Percentiles rank a stretch among this genome's conserved stretches.
Conservation (phyloP, 2,329 filamentous ascomycete species). For the Scedosporium aurantiacum region DNA sequence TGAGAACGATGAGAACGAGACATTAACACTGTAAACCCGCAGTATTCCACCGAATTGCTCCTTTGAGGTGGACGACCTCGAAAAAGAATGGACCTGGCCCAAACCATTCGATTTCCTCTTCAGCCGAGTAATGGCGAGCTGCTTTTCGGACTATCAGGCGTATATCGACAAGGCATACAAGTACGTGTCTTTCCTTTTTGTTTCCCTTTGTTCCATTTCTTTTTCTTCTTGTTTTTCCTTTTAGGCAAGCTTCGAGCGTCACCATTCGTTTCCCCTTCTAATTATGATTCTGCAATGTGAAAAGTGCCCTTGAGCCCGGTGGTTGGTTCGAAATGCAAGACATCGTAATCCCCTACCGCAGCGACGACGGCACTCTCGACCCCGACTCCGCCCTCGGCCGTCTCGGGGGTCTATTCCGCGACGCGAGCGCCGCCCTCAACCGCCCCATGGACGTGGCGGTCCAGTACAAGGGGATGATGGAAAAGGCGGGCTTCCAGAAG, state of each 20-base stretch:
- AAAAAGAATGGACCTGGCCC: slow-evolving; percentile 28
- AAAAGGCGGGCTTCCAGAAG: slow-evolving; percentile 43
- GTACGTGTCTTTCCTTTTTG: neutral
- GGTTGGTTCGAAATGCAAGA: slow-evolving; percentile 47
- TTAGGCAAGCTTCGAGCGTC: no score
- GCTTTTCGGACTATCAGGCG: slow-evolving; percentile 17
- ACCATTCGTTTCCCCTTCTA: neutral
- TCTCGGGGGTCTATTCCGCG: slow-evolving; percentile 29
- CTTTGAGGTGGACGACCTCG: slow-evolving; percentile 34
- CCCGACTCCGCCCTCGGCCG: slow-evolving; percentile 24
- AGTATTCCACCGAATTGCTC: slow-evolving; percentile 36
- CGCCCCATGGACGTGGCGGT: slow-evolving; percentile 25
- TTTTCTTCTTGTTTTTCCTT: neutral
- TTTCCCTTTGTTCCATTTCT: no score
- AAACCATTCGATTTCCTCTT: slow-evolving; percentile 30
- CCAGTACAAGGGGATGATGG: slow-evolving; percentile 24
- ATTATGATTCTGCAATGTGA: neutral
- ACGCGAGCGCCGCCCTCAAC: slow-evolving; percentile 25
- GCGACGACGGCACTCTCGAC: slow-evolving; percentile 34
- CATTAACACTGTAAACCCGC: neutral
- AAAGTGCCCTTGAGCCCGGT: slow-evolving; percentile 29
- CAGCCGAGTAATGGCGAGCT: slow-evolving; percentile 19
- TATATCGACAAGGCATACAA: slow-evolving; percentile 22
- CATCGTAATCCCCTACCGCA: slow-evolving; percentile 21
- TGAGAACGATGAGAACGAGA: no score